Evolutionary conservation across 78 protist species (phyloP).

Genomic region (Protostelium mycophagum): DNA sequence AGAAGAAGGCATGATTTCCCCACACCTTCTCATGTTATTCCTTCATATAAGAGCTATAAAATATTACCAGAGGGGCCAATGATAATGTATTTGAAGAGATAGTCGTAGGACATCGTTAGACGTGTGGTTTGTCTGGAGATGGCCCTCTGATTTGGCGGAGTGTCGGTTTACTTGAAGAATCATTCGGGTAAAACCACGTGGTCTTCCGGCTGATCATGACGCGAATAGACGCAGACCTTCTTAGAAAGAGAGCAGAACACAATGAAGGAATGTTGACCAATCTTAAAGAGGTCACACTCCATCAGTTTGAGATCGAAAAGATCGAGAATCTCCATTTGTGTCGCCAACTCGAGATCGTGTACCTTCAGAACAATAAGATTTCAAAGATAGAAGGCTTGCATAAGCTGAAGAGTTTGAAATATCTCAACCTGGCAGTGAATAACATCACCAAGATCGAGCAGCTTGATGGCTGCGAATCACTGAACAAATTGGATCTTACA

Average conservation of each 20-base stretch:
- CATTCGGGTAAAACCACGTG: background rate
- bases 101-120: conserved; percentile 16
- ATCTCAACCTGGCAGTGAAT: conserved; percentile 83
- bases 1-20: conserved; percentile 96
- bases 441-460: conserved; percentile 37
- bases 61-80: conserved; percentile 64
- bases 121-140: background rate
- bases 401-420: conserved; percentile 51
- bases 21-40: conserved; percentile 57
- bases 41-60: background rate
- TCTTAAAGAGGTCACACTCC: conserved; percentile 83
- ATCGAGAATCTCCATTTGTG: conserved; percentile 69
- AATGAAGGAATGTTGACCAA: conserved; percentile 63
- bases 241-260: conserved; percentile 78
- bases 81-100: conserved; percentile 64
- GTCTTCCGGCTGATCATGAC: background rate
- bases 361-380: conserved; percentile 72
- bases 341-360: conserved; percentile 58
- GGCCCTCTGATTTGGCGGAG: background rate
- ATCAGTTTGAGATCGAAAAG: conserved; percentile 71
- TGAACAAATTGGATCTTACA: conserved; percentile 78
- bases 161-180: background rate
- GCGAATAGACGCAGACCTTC: conserved; percentile 51
- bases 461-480: conserved; percentile 62
- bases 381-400: conserved; percentile 43